A percentile compares a stretch with the other conserved stretches of the same genome.
Conservation (phyloP, 805 yeast genomes). For the Kodamaea leandrae region DNA sequence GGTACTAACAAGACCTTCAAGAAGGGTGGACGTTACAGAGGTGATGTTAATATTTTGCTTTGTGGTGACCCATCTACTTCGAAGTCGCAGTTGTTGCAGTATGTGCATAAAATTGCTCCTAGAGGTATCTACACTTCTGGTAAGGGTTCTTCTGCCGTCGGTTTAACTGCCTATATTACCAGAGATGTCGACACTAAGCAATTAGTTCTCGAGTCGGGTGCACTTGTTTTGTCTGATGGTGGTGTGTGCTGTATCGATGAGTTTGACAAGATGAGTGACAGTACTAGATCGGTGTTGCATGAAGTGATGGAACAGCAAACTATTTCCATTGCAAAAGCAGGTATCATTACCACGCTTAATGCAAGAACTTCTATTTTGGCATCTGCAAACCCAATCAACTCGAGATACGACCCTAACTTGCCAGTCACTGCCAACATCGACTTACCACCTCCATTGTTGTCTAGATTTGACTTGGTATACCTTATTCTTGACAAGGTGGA, state of each 20-base stretch:
- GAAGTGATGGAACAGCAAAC: constrained; percentile 99
- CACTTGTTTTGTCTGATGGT: constrained; percentile 93
- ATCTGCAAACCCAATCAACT: constrained; percentile 95
- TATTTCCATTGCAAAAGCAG: constrained; percentile 96
- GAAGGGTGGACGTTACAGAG: constrained; percentile 94
- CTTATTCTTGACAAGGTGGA: constrained; percentile 90
- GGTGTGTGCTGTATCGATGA: constrained; percentile 99
- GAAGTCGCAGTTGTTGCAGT: constrained; percentile 89
- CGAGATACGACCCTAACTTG: constrained; percentile 89
- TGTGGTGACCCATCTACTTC: constrained; percentile 99
- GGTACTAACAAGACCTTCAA: constrained; percentile 87
- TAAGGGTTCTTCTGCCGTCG: constrained; percentile 98
- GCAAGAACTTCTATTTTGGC: constrained; percentile 96
- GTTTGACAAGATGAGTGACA: constrained; percentile 94
- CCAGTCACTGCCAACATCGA: constrained; percentile 96
- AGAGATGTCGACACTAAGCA: constrained; percentile 93
- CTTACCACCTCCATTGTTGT: constrained; percentile 90
- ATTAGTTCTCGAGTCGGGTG: constrained; percentile 92
- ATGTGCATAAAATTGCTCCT: constrained; percentile 96
- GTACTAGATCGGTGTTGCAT: constrained; percentile 91
- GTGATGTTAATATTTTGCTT: constrained; percentile 85
- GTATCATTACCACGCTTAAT: constrained; percentile 93
- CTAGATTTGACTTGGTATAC: constrained; percentile 93
- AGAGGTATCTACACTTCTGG: constrained; percentile 98
- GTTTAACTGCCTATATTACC: constrained; percentile 95